These are phyloP conservation scores for Hanseniaspora thailandica DNA, from an alignment of 805 yeast species.

Conservation along the genomic window DNA sequence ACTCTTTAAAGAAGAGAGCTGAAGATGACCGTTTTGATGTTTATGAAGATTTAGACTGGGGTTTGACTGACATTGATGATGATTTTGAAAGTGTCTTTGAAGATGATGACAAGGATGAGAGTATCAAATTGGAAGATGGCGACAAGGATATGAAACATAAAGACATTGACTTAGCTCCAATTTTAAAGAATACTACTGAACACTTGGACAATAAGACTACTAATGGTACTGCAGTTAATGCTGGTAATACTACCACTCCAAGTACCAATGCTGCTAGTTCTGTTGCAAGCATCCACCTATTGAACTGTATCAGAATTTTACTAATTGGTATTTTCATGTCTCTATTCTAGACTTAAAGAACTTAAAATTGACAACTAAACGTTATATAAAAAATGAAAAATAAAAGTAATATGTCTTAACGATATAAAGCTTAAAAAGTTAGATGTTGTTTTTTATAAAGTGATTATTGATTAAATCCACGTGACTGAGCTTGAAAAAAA, in stretches of 20 bases:
- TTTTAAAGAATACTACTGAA: background rate
- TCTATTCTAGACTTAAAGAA: too few relatives aligned
- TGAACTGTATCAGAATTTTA: background rate
- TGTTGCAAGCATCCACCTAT: background rate
- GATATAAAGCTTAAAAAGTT: too few relatives aligned
- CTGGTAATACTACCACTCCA: background rate
- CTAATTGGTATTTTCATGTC: background rate
- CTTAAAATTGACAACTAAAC: background rate
- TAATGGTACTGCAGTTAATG: background rate
- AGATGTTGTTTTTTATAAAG: too few relatives aligned
- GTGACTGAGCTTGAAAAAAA: too few relatives aligned
- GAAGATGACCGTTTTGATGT: background rate
- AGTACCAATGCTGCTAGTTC: background rate
- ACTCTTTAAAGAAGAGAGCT: background rate
- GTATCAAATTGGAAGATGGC: background rate
- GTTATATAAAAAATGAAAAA: background rate
- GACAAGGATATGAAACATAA: background rate
- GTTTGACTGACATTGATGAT: background rate
- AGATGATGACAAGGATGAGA: background rate
- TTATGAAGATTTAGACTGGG: constrained; percentile 6
- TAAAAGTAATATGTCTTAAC: background rate
- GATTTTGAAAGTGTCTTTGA: background rate
- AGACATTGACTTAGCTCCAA: background rate
- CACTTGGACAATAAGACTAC: background rate
- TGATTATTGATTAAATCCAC: too few relatives aligned